Evolutionary conservation across 768 basidiomycete species (phyloP).

Genomic region (Auricularia sp.): DNA sequence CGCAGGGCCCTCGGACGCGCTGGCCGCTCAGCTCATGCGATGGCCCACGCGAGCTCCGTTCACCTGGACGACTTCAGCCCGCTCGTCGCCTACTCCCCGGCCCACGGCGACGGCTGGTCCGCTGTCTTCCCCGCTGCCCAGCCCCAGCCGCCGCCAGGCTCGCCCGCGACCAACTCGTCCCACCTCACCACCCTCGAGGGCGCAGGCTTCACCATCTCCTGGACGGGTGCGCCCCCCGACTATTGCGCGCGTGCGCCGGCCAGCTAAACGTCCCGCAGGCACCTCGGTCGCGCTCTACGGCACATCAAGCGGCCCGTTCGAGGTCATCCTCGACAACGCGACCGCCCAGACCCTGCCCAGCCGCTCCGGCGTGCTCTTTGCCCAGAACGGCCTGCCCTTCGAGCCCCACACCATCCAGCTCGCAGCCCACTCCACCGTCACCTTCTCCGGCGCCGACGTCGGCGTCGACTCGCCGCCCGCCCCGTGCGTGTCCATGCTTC

Average conservation of each 20-base stretch:
- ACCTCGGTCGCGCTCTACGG: slow-evolving; percentile 9
- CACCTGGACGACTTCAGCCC: slow-evolving; percentile 37
- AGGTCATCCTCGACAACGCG: not conserved
- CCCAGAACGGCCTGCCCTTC: slow-evolving; percentile 37
- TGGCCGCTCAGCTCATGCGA: slow-evolving; percentile 30
- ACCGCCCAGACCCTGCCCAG: not conserved
- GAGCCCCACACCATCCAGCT: slow-evolving; percentile 46
- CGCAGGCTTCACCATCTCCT: slow-evolving; percentile 44
- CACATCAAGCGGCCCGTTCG: slow-evolving; percentile 2
- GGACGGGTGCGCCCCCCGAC: slow-evolving; percentile 53
- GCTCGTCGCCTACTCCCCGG: slow-evolving; percentile 29
- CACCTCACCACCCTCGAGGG: slow-evolving; percentile 55
- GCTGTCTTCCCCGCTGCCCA: slow-evolving; percentile 39
- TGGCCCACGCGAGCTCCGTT: slow-evolving; percentile 56
- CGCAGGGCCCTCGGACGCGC: slow-evolving; percentile 7
- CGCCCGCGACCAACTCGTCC: slow-evolving; percentile 43
- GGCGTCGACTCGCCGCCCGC: slow-evolving; percentile 22
- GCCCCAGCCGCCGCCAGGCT: slow-evolving; percentile 24
- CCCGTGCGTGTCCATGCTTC: slow-evolving; percentile 21
- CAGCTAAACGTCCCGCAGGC: slow-evolving; percentile 12
- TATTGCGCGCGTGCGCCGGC: slow-evolving; percentile 14
- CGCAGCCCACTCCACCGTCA: slow-evolving; percentile 33
- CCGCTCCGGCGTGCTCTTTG: slow-evolving; percentile 35
- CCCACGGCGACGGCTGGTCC: slow-evolving; percentile 55
- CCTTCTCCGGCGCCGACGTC: slow-evolving; percentile 50